Conservation (phyloP, 495 filamentous ascomycete species). For the Hyaloscypha hepaticicola region DNA sequence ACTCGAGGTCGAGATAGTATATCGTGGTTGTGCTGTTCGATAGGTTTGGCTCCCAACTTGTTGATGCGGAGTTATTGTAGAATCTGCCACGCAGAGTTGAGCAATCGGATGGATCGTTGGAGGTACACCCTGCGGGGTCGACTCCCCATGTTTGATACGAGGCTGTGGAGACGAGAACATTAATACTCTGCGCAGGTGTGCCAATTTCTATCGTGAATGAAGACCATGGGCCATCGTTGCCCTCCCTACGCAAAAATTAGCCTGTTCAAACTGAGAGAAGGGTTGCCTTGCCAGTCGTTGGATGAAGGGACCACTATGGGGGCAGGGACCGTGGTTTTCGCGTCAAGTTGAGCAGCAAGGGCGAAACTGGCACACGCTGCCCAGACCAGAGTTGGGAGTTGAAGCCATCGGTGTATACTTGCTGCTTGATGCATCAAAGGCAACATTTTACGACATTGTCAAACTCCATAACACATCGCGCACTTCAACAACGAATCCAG, state of each 20-base stretch:
- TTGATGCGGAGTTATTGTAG: constrained; percentile 40
- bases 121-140: constrained; percentile 12
- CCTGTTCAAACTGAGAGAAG: no score
- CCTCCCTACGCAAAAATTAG: background rate
- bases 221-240: constrained; percentile 14
- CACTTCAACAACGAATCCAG: background rate
- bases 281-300: background rate
- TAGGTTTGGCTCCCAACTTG: constrained; percentile 24
- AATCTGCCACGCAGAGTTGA: constrained; percentile 9
- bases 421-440: background rate
- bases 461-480: background rate
- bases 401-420: background rate
- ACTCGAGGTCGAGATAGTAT: constrained; percentile 36
- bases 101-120: constrained; percentile 9
- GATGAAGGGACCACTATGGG: background rate
- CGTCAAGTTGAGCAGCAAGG: background rate
- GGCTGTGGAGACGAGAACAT: constrained; percentile 17
- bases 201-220: constrained; percentile 20
- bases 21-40: constrained; percentile 21
- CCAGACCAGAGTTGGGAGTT: background rate
- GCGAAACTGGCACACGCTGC: background rate
- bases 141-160: constrained; percentile 14
- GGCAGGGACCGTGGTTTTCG: background rate
- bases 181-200: constrained; percentile 14
- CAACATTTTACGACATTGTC: background rate